Percentiles rank a stretch among this genome's conserved stretches.
These are phyloP conservation scores for Saxophila tyrrhenica DNA, from an alignment of 495 filamentous ascomycete genomes.

Conservation along the genomic window DNA sequence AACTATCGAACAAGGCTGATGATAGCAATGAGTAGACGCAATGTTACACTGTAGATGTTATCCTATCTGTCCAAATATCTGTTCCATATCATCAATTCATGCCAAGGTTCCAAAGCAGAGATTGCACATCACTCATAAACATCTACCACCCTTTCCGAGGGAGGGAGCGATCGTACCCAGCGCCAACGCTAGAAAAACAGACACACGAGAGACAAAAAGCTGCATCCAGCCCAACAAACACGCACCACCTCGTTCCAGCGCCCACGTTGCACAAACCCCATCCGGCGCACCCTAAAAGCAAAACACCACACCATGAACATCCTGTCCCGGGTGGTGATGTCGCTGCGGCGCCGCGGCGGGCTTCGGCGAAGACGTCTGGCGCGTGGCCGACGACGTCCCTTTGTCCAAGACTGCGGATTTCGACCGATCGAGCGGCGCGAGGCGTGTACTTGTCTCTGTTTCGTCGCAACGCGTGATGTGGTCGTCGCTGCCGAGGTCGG, in stretches of 20 bases:
- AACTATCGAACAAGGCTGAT: too few relatives aligned
- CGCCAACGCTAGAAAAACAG: not conserved
- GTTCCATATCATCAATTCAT: too few relatives aligned
- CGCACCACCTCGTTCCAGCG: not conserved
- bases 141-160: too few relatives aligned
- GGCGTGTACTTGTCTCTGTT: too few relatives aligned
- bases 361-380: not conserved
- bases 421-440: not conserved
- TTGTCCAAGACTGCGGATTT: not conserved
- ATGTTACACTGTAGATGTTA: too few relatives aligned
- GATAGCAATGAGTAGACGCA: too few relatives aligned
- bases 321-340: not conserved
- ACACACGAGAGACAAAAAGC: not conserved
- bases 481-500: not conserved
- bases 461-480: not conserved
- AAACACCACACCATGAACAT: conserved; percentile 8
- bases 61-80: too few relatives aligned
- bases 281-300: conserved; percentile 7
- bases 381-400: too few relatives aligned
- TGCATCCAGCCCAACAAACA: not conserved
- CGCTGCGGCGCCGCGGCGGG: not conserved
- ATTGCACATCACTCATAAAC: too few relatives aligned
- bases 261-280: not conserved
- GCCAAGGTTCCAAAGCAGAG: too few relatives aligned
- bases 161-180: too few relatives aligned